These are phyloP conservation scores for Geotrichum restrictum DNA, from an alignment of 1,139 yeast genomes.

Conservation along the genomic window DNA sequence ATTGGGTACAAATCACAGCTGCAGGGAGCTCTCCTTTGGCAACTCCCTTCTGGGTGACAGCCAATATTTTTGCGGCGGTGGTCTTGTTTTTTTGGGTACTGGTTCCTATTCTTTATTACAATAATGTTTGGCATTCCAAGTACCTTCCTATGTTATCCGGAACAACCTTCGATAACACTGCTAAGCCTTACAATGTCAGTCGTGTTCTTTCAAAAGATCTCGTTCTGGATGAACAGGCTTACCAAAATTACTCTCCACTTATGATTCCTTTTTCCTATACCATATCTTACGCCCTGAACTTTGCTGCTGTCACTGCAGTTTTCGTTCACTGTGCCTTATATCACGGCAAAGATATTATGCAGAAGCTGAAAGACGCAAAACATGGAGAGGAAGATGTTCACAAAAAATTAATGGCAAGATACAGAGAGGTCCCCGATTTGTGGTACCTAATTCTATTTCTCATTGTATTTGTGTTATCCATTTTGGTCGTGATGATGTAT, in stretches of 20 bases:
- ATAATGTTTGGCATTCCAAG: conserved; percentile 45
- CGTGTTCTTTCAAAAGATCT: conserved; percentile 44
- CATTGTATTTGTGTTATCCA: conserved; percentile 45
- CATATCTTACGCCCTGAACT: conserved; percentile 34
- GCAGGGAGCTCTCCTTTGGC: conserved; percentile 47
- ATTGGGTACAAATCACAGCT: conserved; percentile 43
- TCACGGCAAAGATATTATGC: conserved; percentile 43
- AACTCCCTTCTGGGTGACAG: conserved; percentile 50
- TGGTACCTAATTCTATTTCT: conserved; percentile 21
- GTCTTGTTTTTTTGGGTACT: conserved; percentile 37
- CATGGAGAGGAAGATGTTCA: conserved; percentile 34
- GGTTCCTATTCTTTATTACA: conserved; percentile 43
- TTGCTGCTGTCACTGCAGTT: conserved; percentile 52
- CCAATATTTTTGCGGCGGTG: conserved; percentile 44
- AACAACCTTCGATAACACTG: conserved; percentile 42
- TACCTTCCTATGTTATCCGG: conserved; percentile 47
- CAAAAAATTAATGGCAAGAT: conserved; percentile 48
- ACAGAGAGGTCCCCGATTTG: conserved; percentile 50
- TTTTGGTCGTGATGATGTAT: conserved; percentile 40
- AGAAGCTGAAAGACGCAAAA: conserved; percentile 14
- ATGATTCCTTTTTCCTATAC: conserved; percentile 51
- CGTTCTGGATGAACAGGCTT: conserved; percentile 39
- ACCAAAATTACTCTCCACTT: conserved; percentile 45
- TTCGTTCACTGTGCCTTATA: conserved; percentile 48
- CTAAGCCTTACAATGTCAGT: conserved; percentile 40